These are phyloP conservation scores for Penicillium salamii DNA, from an alignment of 495 filamentous ascomycete genomes.

Conservation along the genomic window DNA sequence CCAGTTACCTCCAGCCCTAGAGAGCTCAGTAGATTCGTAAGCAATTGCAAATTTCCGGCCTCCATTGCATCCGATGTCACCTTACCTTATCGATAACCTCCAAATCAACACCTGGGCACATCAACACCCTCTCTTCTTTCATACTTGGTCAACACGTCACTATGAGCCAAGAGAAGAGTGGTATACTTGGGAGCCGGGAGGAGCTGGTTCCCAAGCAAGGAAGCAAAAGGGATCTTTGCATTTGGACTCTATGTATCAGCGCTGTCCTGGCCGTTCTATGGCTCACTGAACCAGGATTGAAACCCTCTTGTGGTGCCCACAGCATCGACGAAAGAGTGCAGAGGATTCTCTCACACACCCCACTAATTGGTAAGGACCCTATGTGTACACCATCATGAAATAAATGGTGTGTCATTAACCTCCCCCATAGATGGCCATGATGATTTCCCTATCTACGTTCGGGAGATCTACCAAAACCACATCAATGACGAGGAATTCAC, in stretches of 20 bases:
- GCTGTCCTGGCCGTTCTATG: constrained; percentile 11
- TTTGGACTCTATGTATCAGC: constrained; percentile 13
- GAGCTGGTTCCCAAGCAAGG: background rate
- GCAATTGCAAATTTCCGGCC: too few species aligned
- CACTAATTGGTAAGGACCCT: constrained; percentile 65
- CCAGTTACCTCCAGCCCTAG: too few species aligned
- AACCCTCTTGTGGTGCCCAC: constrained; percentile 4
- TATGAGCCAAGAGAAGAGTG: background rate
- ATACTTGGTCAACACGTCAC: background rate
- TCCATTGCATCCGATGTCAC: too few species aligned
- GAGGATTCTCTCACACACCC: constrained; percentile 67
- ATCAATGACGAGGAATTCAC: constrained; percentile 77
- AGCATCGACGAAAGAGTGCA: constrained; percentile 65
- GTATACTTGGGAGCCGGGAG: background rate
- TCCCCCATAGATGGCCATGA: constrained; percentile 78
- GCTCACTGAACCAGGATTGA: constrained; percentile 14
- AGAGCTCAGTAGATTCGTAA: too few species aligned
- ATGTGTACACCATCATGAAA: background rate
- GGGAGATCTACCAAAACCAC: constrained; percentile 66
- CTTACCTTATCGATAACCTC: too few species aligned
- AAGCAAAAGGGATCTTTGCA: background rate
- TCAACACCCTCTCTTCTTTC: background rate
- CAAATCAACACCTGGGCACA: too few species aligned
- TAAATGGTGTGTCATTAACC: background rate
- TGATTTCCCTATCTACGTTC: constrained; percentile 76